Percentiles rank a stretch among this genome's conserved stretches.
These are phyloP conservation scores for Babesia sp. DNA, from an alignment of 169 alveolate genomes.

Conservation along the genomic window DNA sequence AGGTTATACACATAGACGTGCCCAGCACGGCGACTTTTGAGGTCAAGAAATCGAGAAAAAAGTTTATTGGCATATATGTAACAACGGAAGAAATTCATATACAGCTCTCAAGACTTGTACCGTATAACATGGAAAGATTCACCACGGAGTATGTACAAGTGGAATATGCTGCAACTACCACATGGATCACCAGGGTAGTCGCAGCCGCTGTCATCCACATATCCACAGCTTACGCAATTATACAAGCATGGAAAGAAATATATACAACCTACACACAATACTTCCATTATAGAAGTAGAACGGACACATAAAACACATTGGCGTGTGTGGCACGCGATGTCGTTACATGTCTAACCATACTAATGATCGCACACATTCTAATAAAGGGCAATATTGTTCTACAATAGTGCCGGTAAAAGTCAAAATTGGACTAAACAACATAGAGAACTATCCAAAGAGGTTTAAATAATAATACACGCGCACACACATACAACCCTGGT, in stretches of 20 bases:
- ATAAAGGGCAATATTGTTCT: too few relatives aligned
- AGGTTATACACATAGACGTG: neutral
- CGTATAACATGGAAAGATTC: neutral
- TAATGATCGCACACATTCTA: too few relatives aligned
- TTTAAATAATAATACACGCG: too few relatives aligned
- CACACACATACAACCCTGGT: too few relatives aligned
- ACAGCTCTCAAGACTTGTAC: neutral
- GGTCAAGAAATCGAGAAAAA: neutral
- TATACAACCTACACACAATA: too few relatives aligned
- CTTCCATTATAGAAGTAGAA: too few relatives aligned
- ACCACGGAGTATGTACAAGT: neutral
- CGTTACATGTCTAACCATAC: too few relatives aligned
- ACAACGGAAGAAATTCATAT: neutral
- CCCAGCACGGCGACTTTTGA: neutral
- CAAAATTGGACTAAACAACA: too few relatives aligned
- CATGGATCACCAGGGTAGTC: constrained; percentile 22
- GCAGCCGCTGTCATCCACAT: constrained; percentile 6
- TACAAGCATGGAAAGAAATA: neutral
- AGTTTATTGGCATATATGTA: constrained; percentile 4
- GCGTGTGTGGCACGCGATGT: constrained; percentile 7
- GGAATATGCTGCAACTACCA: neutral
- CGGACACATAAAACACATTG: neutral
- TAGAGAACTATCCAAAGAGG: too few relatives aligned
- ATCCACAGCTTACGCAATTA: neutral
- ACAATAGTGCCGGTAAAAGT: too few relatives aligned